A percentile compares a stretch with the other conserved stretches of the same genome.
phyloP scores from a whole-genome alignment of 2,329 filamentous ascomycete genomes.

The Monosporascus sp. region DNA sequence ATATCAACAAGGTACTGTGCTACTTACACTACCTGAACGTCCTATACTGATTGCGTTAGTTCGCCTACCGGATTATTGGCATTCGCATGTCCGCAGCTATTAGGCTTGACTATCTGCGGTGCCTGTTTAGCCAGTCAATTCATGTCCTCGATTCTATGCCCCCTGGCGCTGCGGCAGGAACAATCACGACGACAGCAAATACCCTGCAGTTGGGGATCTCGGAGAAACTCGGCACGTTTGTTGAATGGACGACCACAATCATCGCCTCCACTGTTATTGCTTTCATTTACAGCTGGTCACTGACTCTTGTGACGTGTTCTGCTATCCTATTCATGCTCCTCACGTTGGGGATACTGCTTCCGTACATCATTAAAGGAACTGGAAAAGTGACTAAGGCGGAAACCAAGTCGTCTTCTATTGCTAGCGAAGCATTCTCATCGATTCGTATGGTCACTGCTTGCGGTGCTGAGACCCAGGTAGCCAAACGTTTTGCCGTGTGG shows the following conservation, averaged over 20 bases:
- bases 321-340: slow-evolving; percentile 51
- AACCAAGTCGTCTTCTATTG: slow-evolving; percentile 52
- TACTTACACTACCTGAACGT: background rate
- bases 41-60: slow-evolving; percentile 29
- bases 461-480: slow-evolving; percentile 52
- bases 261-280: slow-evolving; percentile 49
- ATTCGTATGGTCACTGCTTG: slow-evolving; percentile 60
- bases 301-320: slow-evolving; percentile 54
- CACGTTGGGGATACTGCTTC: slow-evolving; percentile 43
- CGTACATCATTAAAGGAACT: slow-evolving; percentile 50
- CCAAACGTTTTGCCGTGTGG: slow-evolving; percentile 48
- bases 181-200: slow-evolving; percentile 61
- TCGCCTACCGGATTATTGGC: slow-evolving; percentile 56
- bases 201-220: slow-evolving; percentile 60
- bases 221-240: slow-evolving; percentile 54
- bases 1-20: slow-evolving; percentile 47
- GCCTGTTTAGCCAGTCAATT: slow-evolving; percentile 60
- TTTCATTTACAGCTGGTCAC: slow-evolving; percentile 52
- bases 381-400: slow-evolving; percentile 45
- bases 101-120: slow-evolving; percentile 58
- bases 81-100: slow-evolving; percentile 57
- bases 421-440: slow-evolving; percentile 54
- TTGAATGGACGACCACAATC: slow-evolving; percentile 51
- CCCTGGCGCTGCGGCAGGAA: slow-evolving; percentile 54
- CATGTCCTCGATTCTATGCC: slow-evolving; percentile 63